Evolutionary conservation across 1,284 basidiomycete genomes (phyloP).

Genomic region (Wolfiporia cocos): DNA sequence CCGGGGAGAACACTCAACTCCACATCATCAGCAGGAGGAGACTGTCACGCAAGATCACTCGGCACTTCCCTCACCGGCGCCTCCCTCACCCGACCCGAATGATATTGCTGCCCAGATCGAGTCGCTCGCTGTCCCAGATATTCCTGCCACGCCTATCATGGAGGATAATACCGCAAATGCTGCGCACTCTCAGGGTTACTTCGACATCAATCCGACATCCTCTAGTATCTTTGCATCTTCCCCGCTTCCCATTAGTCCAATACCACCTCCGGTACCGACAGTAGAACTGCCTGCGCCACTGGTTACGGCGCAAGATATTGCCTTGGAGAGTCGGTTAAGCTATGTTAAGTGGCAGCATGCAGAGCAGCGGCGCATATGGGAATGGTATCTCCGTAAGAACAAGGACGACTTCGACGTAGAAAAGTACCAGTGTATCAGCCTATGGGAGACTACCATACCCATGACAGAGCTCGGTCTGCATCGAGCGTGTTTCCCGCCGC

Average conservation of each 20-base stretch:
- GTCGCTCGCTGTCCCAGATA: slow-evolving; percentile 46
- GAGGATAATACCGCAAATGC: slow-evolving; percentile 18
- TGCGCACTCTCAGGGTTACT: slow-evolving; percentile 32
- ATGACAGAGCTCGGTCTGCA: slow-evolving; percentile 58
- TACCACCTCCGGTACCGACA: slow-evolving; percentile 7
- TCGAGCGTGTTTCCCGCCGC: slow-evolving; percentile 67
- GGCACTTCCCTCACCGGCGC: too few relatives aligned
- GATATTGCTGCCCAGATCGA: slow-evolving; percentile 70
- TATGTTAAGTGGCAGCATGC: slow-evolving; percentile 75
- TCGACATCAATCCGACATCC: slow-evolving; percentile 31
- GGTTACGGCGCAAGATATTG: slow-evolving; percentile 55
- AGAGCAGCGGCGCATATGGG: slow-evolving; percentile 85
- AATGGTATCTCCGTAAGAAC: slow-evolving; percentile 85
- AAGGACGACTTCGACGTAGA: slow-evolving; percentile 83
- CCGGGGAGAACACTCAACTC: slow-evolving; percentile 58
- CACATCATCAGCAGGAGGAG: slow-evolving; percentile 38
- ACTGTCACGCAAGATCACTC: slow-evolving; percentile 29
- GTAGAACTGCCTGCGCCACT: slow-evolving; percentile 39
- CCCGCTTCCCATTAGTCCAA: slow-evolving; percentile 19
- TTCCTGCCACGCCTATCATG: slow-evolving; percentile 41
- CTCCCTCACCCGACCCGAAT: slow-evolving; percentile 30
- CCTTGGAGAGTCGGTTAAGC: slow-evolving; percentile 64
- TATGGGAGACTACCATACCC: slow-evolving; percentile 73
- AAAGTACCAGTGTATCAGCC: slow-evolving; percentile 85
- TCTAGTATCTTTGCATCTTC: slow-evolving; percentile 19